phyloP scores from a whole-genome alignment of 2,329 filamentous ascomycete species.

The Trichophyton rubrum region DNA sequence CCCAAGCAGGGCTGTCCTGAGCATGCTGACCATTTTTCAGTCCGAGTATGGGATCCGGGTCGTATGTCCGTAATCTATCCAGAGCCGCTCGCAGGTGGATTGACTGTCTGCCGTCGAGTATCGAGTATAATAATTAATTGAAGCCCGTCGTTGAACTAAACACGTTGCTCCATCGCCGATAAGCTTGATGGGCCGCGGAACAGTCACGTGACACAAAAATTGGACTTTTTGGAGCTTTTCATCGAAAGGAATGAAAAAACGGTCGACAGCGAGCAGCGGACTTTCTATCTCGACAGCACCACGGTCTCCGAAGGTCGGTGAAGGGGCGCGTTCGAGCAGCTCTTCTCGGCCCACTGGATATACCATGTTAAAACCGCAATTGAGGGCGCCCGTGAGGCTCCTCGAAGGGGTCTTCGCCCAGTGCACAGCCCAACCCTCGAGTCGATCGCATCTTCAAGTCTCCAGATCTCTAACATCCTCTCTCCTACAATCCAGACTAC shows the following conservation, averaged over 20 bases:
- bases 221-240: neutral
- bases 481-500: neutral
- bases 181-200: neutral
- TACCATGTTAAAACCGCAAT: slow-evolving; percentile 33
- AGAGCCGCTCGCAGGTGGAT: neutral
- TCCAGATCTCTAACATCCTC: slow-evolving; percentile 12
- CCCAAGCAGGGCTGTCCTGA: slow-evolving; percentile 18
- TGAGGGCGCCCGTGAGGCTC: slow-evolving; percentile 28
- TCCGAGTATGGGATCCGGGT: neutral
- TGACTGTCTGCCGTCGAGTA: neutral
- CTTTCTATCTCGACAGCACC: neutral
- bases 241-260: neutral
- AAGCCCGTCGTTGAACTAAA: neutral
- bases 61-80: neutral
- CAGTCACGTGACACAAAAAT: neutral
- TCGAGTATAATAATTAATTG: too few relatives aligned
- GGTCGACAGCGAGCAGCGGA: neutral
- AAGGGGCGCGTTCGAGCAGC: neutral
- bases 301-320: slow-evolving; percentile 1
- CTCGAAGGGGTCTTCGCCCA: slow-evolving; percentile 27
- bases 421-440: slow-evolving; percentile 17
- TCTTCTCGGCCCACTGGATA: slow-evolving; percentile 5
- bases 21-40: neutral
- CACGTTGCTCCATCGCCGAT: neutral
- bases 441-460: slow-evolving; percentile 6